A percentile compares a stretch with the other conserved stretches of the same genome.
These are phyloP conservation scores for Porphyrellus cyaneotinctus DNA, from an alignment of 768 basidiomycete species.

Conservation along the genomic window DNA sequence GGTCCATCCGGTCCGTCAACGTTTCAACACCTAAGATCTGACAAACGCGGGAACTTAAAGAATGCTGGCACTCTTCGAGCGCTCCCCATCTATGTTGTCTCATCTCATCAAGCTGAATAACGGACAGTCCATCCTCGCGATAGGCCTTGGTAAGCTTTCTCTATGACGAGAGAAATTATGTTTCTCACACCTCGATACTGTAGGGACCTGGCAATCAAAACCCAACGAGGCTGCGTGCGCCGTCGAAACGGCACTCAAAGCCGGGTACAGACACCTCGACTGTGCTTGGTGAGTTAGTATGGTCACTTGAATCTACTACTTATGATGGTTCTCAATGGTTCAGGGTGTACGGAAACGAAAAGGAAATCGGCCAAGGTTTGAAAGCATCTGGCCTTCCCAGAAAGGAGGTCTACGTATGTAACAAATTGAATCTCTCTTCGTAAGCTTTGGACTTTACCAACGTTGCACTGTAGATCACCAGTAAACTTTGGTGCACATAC, in stretches of 20 bases:
- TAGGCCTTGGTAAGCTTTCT: constrained; percentile 52
- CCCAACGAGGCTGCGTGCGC: constrained; percentile 68
- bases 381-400: constrained; percentile 72
- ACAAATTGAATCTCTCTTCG: neutral
- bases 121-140: constrained; percentile 48
- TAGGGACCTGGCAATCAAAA: constrained; percentile 80
- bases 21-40: neutral
- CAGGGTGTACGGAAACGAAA: constrained; percentile 72
- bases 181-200: neutral
- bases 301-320: neutral
- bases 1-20: constrained; percentile 18
- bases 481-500: constrained; percentile 66
- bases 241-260: constrained; percentile 69
- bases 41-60: neutral
- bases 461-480: constrained; percentile 51
- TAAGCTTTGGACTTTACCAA: neutral
- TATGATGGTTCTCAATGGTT: constrained; percentile 14
- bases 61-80: neutral
- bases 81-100: constrained; percentile 29
- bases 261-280: constrained; percentile 76
- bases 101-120: constrained; percentile 60
- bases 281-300: constrained; percentile 48
- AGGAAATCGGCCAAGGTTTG: constrained; percentile 79
- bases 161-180: constrained; percentile 11
- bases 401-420: constrained; percentile 61